Evolutionary conservation across 129 eudicot genomes (phyloP).

Genomic region (Escallonia rubra): DNA sequence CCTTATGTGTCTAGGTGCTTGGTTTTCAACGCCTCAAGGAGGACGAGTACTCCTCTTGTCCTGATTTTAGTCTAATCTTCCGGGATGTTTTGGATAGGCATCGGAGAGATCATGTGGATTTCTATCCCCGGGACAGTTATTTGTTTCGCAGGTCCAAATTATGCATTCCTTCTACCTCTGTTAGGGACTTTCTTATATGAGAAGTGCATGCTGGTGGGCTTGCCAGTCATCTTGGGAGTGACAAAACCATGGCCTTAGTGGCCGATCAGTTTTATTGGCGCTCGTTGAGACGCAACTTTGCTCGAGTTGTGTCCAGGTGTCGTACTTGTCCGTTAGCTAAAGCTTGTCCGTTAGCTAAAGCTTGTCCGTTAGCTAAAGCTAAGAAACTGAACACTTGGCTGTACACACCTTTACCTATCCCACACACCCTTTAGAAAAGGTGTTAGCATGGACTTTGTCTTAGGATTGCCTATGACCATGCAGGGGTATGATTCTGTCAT

Average conservation of each 20-base stretch:
- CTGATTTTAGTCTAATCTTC: no score
- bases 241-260: not conserved
- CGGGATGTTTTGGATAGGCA: not conserved
- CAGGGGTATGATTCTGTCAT: not conserved
- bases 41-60: not conserved
- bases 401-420: not conserved
- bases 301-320: not conserved
- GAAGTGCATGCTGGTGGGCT: not conserved
- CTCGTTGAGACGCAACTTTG: no score
- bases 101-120: not conserved
- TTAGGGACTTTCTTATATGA: not conserved
- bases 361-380: no score
- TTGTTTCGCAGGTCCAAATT: not conserved
- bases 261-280: not conserved
- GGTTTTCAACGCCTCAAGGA: not conserved
- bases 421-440: not conserved
- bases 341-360: no score
- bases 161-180: not conserved
- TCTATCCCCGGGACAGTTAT: not conserved
- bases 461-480: not conserved
- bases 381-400: not conserved
- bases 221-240: not conserved
- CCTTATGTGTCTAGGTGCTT: not conserved
- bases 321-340: not conserved
- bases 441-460: not conserved